Base-by-base conservation (phyloP, 176 grass and related monocot species). In the Rhynchospora breviuscula region DNA sequence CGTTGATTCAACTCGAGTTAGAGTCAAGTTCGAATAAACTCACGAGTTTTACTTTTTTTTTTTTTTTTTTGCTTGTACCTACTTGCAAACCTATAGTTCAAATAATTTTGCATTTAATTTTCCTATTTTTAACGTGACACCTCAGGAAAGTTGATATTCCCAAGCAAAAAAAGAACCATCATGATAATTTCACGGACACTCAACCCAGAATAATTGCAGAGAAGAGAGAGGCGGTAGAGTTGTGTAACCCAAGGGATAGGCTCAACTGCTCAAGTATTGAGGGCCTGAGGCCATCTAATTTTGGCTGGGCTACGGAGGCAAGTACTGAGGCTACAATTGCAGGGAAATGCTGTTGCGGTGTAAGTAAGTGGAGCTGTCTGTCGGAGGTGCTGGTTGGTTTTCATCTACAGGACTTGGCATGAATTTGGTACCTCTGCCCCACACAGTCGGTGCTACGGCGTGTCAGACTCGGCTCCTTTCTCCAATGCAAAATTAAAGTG, bases 321-420 rank as follows among this genome's bases (percentile, higher is more conserved):
- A 81, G 79, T 81, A 81, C 29, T 63, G 76, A 14, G 47, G 33
- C 57, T 63, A 81, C 10, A 64, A 45, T 63, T 81, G 79, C 52
- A 81, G 35, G 33, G 2, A 46, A 81, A 45, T 29, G 59, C 79
- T 23, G 31, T 81, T 81, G 18, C 64, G 56, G 79, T 18, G 79
- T 81, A 81, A 35, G 79, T 81, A 81, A 81, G 57, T 63, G 79
- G 79, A 81, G 57, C 21, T 79, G 53, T 79, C 23, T 64, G 62
- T 70, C 44, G 43, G 35, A 49, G 43, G 0, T 40, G 35, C 4
- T 13, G 18, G 9, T 49, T 43, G 47, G 69, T 73, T 47, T 73
- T 47, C 44, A 49, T 18, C 44, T 73, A 73, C 69, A 73, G 69
- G n/a, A 73, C 1, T 21, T 73, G 69, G 69, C 69, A 73, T 48